These are phyloP conservation scores for Lentinula raphanica DNA, from an alignment of 768 basidiomycete species.

Conservation along the genomic window DNA sequence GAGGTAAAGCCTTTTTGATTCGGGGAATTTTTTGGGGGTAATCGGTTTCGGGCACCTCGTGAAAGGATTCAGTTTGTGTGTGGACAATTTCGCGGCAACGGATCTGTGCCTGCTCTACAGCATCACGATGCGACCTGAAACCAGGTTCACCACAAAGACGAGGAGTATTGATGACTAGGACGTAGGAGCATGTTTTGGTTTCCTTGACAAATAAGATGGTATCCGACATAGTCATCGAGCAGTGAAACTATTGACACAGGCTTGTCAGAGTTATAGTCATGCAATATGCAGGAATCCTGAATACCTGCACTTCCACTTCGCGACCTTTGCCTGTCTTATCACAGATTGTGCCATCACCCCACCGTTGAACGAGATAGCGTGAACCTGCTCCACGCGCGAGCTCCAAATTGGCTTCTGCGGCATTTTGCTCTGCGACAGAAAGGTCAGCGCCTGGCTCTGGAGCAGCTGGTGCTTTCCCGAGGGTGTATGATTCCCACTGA, in stretches of 20 bases:
- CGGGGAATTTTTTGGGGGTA: slow-evolving; percentile 49
- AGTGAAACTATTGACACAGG: slow-evolving; percentile 67
- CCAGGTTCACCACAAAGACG: slow-evolving; percentile 91
- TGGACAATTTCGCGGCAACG: slow-evolving; percentile 76
- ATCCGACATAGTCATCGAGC: slow-evolving; percentile 91
- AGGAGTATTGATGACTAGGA: slow-evolving; percentile 91
- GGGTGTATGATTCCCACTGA: slow-evolving; percentile 75
- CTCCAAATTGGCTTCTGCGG: slow-evolving; percentile 66
- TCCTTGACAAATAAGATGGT: slow-evolving; percentile 89
- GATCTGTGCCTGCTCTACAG: slow-evolving; percentile 62
- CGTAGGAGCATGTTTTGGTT: slow-evolving; percentile 89
- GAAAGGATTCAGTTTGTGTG: slow-evolving; percentile 22
- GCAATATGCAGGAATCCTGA: slow-evolving; percentile 4
- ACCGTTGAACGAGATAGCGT: slow-evolving; percentile 87
- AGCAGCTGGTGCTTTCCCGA: slow-evolving; percentile 61
- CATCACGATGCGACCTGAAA: slow-evolving; percentile 73
- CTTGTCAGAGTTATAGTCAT: slow-evolving; percentile 1
- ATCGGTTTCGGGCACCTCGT: slow-evolving; percentile 43
- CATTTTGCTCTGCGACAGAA: slow-evolving; percentile 59
- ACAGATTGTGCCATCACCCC: slow-evolving; percentile 88
- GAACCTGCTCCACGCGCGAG: slow-evolving; percentile 74
- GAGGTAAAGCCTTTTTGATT: slow-evolving; percentile 43
- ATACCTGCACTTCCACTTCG: slow-evolving; percentile 92
- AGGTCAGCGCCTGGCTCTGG: slow-evolving; percentile 60
- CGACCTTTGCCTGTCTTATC: slow-evolving; percentile 86